Evolutionary conservation across 106 monocot genomes (phyloP), one percentile per base, ranked within the genome.

Genomic region (Dendrobium nobile): DNA sequence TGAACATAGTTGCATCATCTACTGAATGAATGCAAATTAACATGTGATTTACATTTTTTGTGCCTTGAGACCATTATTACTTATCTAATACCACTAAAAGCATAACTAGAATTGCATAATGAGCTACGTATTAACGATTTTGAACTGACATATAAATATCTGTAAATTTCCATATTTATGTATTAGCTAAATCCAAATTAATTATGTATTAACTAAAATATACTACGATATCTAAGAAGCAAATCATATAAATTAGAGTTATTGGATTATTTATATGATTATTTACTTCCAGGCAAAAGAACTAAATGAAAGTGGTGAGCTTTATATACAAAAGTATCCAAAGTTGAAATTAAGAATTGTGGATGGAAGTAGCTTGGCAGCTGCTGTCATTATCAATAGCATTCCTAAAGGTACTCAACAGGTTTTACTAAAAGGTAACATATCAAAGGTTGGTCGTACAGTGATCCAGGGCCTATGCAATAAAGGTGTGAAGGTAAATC

Each of bases 361-460:
- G 11, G 95, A 98, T 80, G 97, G 97, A 45, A 94, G 88, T 68
- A 87, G 89, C 82, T 90, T 98, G 77, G 91, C 98, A 41, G 84
- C 88, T 22, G 98, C 92, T 24, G 85, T 95, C 54, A 86, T 95
- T 45, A 77, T 98, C 18, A 88, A 87, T 24, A 90, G 79, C 56
- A 92, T 98, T 77, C 91, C 95, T 42, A 27, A 28, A 68, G 91
- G 77, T 77, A 92, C 89, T 76, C 82, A 88, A 54, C 86, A 91
- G 80, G 81, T 91, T 61, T 67, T 94, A 48, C 76, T 98, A 8
- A 79, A 58, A 67, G 97, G 97, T 67, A 75, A 75, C 24, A 73
- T 91, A 61, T 85, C 90, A 2, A 94, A 94, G 73, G 89, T 89
- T 0, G 90, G 88, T 24, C 77, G 40, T 78, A 78, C 79, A 64